phyloP scores from a whole-genome alignment of 1,139 yeast species.

The Wickerhamiella infanticola region DNA sequence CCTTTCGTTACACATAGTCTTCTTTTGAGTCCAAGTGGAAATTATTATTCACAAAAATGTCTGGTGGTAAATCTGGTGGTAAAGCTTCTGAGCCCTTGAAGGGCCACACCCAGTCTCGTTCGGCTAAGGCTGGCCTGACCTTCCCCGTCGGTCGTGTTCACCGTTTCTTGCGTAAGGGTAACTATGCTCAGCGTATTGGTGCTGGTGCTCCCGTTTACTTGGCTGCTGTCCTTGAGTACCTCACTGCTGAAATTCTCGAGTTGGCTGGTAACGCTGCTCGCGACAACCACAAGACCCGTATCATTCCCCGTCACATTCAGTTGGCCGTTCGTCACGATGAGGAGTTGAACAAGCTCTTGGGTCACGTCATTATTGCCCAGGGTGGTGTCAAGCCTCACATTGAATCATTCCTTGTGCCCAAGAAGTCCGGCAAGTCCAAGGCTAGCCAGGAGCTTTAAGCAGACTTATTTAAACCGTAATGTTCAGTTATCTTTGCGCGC shows the following conservation, averaged over 20 bases:
- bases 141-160: constrained; percentile 99
- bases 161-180: constrained; percentile 92
- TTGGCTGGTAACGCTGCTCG: constrained; percentile 99
- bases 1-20: constrained; percentile 6
- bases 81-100: constrained; percentile 81
- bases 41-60: constrained; percentile 37
- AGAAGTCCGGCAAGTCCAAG: constrained; percentile 38
- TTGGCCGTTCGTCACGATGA: constrained; percentile 98
- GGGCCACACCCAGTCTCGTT: constrained; percentile 83
- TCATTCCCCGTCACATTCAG: constrained; percentile 96
- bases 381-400: constrained; percentile 95
- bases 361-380: constrained; percentile 90
- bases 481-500: not conserved
- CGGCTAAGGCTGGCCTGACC: constrained; percentile 95
- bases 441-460: constrained; percentile 26
- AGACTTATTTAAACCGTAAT: constrained; percentile 9
- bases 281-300: constrained; percentile 96
- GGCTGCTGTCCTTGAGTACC: constrained; percentile 90
- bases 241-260: constrained; percentile 96
- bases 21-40: constrained; percentile 5
- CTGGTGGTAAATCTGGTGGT: constrained; percentile 94
- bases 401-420: constrained; percentile 90
- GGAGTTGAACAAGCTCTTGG: constrained; percentile 83
- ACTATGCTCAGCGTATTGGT: constrained; percentile 98
- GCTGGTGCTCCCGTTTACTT: constrained; percentile 95